Conservation (phyloP, 192 early-diverging fungal species). For the Ambispora gerdemannii region DNA sequence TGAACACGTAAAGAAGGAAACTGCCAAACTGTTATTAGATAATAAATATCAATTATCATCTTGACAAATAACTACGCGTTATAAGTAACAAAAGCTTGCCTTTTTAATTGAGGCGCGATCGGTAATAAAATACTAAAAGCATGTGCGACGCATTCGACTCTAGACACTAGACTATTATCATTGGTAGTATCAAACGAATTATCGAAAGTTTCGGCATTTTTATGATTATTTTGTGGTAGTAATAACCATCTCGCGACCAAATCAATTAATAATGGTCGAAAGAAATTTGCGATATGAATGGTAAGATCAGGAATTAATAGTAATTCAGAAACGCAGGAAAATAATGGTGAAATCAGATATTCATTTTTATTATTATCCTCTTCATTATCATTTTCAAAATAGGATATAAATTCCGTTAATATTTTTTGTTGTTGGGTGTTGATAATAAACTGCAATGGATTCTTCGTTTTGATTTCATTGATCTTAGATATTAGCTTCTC, state of each 20-base stretch:
- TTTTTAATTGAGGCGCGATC: slow-evolving; percentile 68
- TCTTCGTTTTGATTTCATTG: too few relatives aligned
- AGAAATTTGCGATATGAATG: slow-evolving; percentile 44
- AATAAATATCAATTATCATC: slow-evolving; percentile 21
- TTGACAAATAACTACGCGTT: background rate
- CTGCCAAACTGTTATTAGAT: slow-evolving; percentile 44
- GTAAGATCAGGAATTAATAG: slow-evolving; percentile 32
- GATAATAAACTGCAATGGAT: too few relatives aligned
- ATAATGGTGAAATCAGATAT: background rate
- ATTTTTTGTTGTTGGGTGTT: too few relatives aligned
- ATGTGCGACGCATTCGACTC: slow-evolving; percentile 37
- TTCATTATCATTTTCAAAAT: too few relatives aligned
- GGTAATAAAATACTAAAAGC: slow-evolving; percentile 62
- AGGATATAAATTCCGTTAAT: too few relatives aligned
- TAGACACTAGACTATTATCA: slow-evolving; percentile 41
- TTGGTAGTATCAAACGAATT: too few relatives aligned
- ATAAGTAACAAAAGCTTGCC: slow-evolving; percentile 43
- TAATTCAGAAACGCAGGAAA: slow-evolving; percentile 21
- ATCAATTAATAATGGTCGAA: slow-evolving; percentile 78
- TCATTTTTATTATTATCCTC: background rate
- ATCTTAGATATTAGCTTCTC: too few relatives aligned
- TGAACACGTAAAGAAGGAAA: slow-evolving; percentile 52
- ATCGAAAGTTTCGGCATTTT: slow-evolving; percentile 18
- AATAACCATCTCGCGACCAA: slow-evolving; percentile 78
- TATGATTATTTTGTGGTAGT: slow-evolving; percentile 21